Evolutionary conservation across 192 early-diverging fungal genomes (phyloP).

Genomic region (Entomortierella chlamydospora): DNA sequence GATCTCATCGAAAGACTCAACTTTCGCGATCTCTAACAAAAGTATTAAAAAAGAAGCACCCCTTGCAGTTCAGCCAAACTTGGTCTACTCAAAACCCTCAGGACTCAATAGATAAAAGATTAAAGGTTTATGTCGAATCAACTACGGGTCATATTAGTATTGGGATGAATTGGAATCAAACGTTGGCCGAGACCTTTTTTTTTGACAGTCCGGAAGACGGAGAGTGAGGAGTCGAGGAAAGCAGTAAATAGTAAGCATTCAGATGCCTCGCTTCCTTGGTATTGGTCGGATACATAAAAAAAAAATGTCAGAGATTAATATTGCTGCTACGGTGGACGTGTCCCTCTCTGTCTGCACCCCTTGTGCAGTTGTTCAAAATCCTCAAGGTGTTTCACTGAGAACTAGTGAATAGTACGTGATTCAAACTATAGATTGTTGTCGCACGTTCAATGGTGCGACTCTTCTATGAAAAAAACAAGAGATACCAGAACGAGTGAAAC

Average conservation of each 20-base stretch:
- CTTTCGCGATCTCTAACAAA: not conserved
- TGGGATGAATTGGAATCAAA: slow-evolving; percentile 13
- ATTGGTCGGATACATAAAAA: not conserved
- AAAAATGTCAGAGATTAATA: not conserved
- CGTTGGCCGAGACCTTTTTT: slow-evolving; percentile 1
- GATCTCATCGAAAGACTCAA: not conserved
- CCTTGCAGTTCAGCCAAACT: slow-evolving; percentile 4
- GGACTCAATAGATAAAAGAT: not conserved
- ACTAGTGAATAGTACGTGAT: too few relatives aligned
- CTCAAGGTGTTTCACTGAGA: too few relatives aligned
- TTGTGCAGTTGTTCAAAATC: too few relatives aligned
- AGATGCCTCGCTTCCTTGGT: not conserved
- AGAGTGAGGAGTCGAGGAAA: not conserved
- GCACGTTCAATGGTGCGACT: too few relatives aligned
- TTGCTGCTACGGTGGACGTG: not conserved
- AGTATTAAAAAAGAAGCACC: slow-evolving; percentile 3
- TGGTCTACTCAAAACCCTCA: not conserved
- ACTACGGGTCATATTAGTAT: not conserved
- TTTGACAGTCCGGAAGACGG: too few relatives aligned
- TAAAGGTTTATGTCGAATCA: not conserved
- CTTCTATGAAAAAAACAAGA: too few relatives aligned
- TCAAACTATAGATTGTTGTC: too few relatives aligned
- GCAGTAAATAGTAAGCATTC: not conserved
- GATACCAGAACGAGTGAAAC: too few relatives aligned
- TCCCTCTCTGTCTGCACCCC: not conserved